phyloP scores from a whole-genome alignment of 768 basidiomycete genomes.

The Boletus subparvulus region DNA sequence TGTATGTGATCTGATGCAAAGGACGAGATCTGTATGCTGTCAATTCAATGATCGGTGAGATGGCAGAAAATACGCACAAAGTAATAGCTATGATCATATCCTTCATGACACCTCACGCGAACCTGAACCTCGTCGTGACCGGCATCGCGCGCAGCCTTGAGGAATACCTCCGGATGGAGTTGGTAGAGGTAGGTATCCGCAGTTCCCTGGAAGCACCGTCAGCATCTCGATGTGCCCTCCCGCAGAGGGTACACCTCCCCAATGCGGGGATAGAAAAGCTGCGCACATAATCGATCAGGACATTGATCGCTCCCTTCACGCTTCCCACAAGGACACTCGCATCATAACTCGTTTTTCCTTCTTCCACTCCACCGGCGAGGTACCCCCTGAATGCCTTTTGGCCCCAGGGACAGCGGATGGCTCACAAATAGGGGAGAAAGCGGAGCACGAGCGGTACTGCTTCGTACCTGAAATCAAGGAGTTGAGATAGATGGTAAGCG shows the following conservation, averaged over 20 bases:
- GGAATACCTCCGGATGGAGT: constrained; percentile 86
- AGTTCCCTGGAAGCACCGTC: constrained; percentile 53
- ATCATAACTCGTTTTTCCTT: constrained; percentile 75
- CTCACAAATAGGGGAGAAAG: constrained; percentile 85
- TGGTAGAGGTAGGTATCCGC: constrained; percentile 84
- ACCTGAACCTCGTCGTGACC: constrained; percentile 77
- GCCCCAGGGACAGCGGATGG: constrained; percentile 90
- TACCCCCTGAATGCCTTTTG: constrained; percentile 89
- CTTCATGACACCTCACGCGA: constrained; percentile 73
- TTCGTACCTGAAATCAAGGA: constrained; percentile 52
- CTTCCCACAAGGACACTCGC: constrained; percentile 78
- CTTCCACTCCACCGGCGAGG: constrained; percentile 70
- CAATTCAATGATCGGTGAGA: background rate
- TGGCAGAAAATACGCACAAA: constrained; percentile 51
- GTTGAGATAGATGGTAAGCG: constrained; percentile 84
- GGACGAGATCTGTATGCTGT: constrained; percentile 68
- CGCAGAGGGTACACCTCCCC: background rate
- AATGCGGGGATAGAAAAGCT: background rate
- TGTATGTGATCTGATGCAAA: constrained; percentile 88
- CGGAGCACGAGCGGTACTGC: constrained; percentile 83
- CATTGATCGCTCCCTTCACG: constrained; percentile 62
- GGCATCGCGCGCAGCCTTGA: constrained; percentile 70
- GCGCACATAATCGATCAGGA: constrained; percentile 84
- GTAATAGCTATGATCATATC: constrained; percentile 89
- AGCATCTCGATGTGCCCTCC: background rate